A percentile compares a stretch with the other conserved stretches of the same genome.
These are phyloP conservation scores for Penicillium italicum DNA, from an alignment of 2,329 filamentous ascomycete genomes.

Conservation along the genomic window DNA sequence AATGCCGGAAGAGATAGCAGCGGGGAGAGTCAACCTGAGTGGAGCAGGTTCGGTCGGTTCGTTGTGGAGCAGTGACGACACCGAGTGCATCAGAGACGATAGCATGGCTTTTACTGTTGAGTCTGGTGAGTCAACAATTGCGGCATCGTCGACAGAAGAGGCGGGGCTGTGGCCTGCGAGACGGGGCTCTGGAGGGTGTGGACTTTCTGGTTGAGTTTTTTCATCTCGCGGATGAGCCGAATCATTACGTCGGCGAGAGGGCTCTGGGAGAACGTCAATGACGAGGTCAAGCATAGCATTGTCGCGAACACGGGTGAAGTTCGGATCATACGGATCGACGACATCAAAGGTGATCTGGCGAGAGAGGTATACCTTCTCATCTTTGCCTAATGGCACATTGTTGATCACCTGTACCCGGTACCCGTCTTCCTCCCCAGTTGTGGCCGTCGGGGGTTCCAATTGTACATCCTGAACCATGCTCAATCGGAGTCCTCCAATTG, in stretches of 20 bases:
- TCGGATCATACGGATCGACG: constrained; percentile 63
- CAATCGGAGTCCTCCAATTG: constrained; percentile 56
- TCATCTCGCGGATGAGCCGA: constrained; percentile 30
- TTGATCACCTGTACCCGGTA: constrained; percentile 71
- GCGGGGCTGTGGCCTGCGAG: constrained; percentile 20
- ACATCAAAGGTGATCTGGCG: constrained; percentile 72
- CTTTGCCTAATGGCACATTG: constrained; percentile 74
- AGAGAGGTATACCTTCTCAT: constrained; percentile 80
- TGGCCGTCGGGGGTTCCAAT: constrained; percentile 16
- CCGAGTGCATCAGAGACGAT: constrained; percentile 48
- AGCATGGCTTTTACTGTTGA: constrained; percentile 42
- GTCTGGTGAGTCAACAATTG: constrained; percentile 25
- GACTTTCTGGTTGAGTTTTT: constrained; percentile 22
- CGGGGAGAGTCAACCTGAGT: constrained; percentile 45
- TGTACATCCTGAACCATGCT: constrained; percentile 49
- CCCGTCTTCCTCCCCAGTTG: constrained; percentile 28
- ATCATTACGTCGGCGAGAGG: constrained; percentile 32
- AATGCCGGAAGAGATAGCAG: constrained; percentile 49
- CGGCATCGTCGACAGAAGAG: constrained; percentile 26
- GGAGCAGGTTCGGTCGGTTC: constrained; percentile 30
- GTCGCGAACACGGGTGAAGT: constrained; percentile 77
- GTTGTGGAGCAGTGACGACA: constrained; percentile 51
- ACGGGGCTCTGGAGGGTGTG: constrained; percentile 13
- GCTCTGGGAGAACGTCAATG: constrained; percentile 52
- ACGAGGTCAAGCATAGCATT: constrained; percentile 69